Percentiles rank a stretch among this genome's conserved stretches.
These are phyloP conservation scores for Cladophialophora immunda DNA, from an alignment of 2,329 filamentous ascomycete species.

Conservation along the genomic window DNA sequence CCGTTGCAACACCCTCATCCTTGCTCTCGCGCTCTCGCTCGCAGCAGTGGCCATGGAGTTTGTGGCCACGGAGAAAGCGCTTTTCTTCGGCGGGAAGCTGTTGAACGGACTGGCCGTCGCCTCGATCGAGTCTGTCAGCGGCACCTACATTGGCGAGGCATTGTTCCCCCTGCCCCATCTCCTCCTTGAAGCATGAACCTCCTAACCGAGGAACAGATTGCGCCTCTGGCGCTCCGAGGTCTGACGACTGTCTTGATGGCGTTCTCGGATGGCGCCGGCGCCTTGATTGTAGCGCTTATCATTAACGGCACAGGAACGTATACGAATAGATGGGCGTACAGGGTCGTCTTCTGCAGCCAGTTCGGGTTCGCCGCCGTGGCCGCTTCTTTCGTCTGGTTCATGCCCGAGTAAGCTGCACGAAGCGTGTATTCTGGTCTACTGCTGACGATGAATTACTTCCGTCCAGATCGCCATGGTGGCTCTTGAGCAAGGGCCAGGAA, in stretches of 20 bases:
- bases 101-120: constrained; percentile 57
- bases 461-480: constrained; percentile 50
- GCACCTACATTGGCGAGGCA: constrained; percentile 52
- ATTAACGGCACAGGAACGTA: constrained; percentile 50
- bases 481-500: constrained; percentile 46
- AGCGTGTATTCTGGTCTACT: not conserved
- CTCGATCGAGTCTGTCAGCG: constrained; percentile 55
- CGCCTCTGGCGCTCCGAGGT: constrained; percentile 58
- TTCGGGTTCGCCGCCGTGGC: constrained; percentile 53
- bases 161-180: not conserved
- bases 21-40: constrained; percentile 38
- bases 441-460: not conserved
- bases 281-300: constrained; percentile 51
- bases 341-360: constrained; percentile 52
- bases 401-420: constrained; percentile 32
- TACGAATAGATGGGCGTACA: constrained; percentile 53
- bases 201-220: constrained; percentile 45
- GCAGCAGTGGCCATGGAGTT: constrained; percentile 46
- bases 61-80: constrained; percentile 43
- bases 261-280: constrained; percentile 52
- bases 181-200: constrained; percentile 1
- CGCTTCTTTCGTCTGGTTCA: constrained; percentile 38
- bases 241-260: constrained; percentile 56
- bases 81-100: constrained; percentile 57
- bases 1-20: constrained; percentile 42